Evolutionary conservation across 176 grass and related monocot genomes (phyloP), one percentile per base, ranked within the genome.

Genomic region (Oryza rufipogon): DNA sequence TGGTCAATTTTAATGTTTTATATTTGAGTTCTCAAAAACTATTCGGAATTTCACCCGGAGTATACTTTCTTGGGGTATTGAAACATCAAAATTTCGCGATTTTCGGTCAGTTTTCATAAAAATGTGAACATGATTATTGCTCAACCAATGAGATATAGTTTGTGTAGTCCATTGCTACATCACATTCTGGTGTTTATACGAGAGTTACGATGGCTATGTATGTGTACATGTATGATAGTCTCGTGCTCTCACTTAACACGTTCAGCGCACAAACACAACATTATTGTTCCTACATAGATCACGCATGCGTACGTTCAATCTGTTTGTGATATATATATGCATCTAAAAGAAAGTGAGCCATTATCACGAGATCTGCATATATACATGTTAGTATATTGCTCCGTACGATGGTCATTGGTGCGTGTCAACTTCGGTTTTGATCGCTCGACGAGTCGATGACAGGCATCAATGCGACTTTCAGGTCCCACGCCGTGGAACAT

Each of bases 391-490:
- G 36, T 38, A 41, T 41, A 8, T 41, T 41, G 7, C 39, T 8
- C 39, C 63, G 52, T 65, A 34, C 26, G 71, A 75, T 22, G 11
- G 20, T 23, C 3, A 39, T 39, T 20, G 19, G 13, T 51, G 7
- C 32, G 46, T 84, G 82, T 25, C 63, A 5, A 67, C 11, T 65
- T 45, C 11, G 13, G n/a, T 25, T 25, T 68, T n/a, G 28, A 52
- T 58, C 11, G 71, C 9, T 20, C 44, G 46, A 39, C 16, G 30
- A 30, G 47, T 15, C 47, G 73, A 52, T 10, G 64, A 33, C 42
- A 26, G 52, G 52, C 6, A 51, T 76, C 22, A 75, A 23, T 54
- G 64, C 64, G 56, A 49, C 65, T 85, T 78, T 70, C 65, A 46
- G 51, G 49, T 4, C 48, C 73, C 74, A 44, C 39, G 14, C 65